A percentile compares a stretch with the other conserved stretches of the same genome.
phyloP scores from a whole-genome alignment of 306 rosid genomes.

The Dicorynia guianensis region DNA sequence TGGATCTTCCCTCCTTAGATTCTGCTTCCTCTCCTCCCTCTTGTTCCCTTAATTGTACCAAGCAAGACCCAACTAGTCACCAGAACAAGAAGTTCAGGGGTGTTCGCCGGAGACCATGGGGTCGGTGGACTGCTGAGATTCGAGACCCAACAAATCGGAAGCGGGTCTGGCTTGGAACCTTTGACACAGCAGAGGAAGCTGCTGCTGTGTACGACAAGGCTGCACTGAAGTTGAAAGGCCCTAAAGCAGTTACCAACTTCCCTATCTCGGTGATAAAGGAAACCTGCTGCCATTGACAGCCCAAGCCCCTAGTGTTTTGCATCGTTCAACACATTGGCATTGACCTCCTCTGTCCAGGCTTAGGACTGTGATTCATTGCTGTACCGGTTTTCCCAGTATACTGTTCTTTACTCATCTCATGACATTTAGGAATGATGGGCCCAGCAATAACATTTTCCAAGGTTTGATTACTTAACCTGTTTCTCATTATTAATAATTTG shows the following conservation, averaged over 20 bases:
- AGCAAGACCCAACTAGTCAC: slow-evolving; percentile 33
- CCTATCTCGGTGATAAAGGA: slow-evolving; percentile 37
- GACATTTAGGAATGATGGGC: too few species aligned
- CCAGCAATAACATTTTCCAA: too few species aligned
- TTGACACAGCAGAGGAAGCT: slow-evolving; percentile 85
- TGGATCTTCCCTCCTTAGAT: slow-evolving; percentile 26
- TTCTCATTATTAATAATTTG: too few species aligned
- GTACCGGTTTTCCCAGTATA: slow-evolving; percentile 34
- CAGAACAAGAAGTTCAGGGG: slow-evolving; percentile 55
- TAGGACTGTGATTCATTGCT: slow-evolving; percentile 38
- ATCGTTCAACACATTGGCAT: slow-evolving; percentile 42
- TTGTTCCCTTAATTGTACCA: neutral
- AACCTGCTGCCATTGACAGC: neutral
- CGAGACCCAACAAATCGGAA: slow-evolving; percentile 73
- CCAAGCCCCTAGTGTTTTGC: slow-evolving; percentile 38
- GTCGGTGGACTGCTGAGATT: slow-evolving; percentile 88
- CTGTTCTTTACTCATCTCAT: too few species aligned
- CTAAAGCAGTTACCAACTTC: slow-evolving; percentile 70
- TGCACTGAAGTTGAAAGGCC: slow-evolving; percentile 66
- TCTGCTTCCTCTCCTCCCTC: slow-evolving; percentile 11
- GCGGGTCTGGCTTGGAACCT: slow-evolving; percentile 87
- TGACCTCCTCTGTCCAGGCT: slow-evolving; percentile 71
- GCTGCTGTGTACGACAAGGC: slow-evolving; percentile 78
- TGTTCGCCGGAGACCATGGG: slow-evolving; percentile 87
- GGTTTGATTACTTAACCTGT: too few species aligned